Evolutionary conservation across 768 basidiomycete genomes (phyloP), one percentile per base, ranked within the genome.

Genomic region (Lactifluus subvellereus): DNA sequence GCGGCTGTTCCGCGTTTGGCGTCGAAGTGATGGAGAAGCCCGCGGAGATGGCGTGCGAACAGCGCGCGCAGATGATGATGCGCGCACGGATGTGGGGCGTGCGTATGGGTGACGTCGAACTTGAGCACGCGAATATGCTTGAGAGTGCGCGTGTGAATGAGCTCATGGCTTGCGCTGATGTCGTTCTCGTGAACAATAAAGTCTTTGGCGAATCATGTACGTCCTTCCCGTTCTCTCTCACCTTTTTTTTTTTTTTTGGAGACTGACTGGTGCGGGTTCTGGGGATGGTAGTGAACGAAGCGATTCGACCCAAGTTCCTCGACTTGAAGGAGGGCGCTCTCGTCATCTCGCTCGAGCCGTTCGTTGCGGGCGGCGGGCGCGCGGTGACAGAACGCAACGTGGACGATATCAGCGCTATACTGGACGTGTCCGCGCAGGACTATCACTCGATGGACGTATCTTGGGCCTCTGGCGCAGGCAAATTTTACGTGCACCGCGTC

Each of bases 21-120:
- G 84, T 93, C 50, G 86, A 96, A 75, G 74, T 94, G 49, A 84
- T 92, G 79, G 79, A 80, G 6, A 83, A 82, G 43, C 92, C 95
- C 0, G 89, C 94, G 0, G 79, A 82, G 54, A 84, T 98, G n/a
- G 96, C 92, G 27, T 72, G 80, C 42, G 78, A 82, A 54, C 90
- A 96, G 77, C 78, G 86, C 60, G 79, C 78, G 49, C 92, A 98
- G 72, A 85, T 91, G 65, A 76, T 77, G 70, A 80, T 83, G 27
- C 80, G 97, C 20, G 90, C 89, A 75, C 79, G 85, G 62, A 91
- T 98, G 89, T 99, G 95, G 95, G 94, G 93, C 0, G 75, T 98
- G 5, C 73, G 76, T 16, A 80, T 86, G 65, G 89, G 93, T 5
- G 80, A 86, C 3, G 83, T 93, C 32, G 87, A 91, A 72, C 76